These are phyloP conservation scores for Massospora cicadina DNA, from an alignment of 371 early-diverging fungal species.

Conservation along the genomic window DNA sequence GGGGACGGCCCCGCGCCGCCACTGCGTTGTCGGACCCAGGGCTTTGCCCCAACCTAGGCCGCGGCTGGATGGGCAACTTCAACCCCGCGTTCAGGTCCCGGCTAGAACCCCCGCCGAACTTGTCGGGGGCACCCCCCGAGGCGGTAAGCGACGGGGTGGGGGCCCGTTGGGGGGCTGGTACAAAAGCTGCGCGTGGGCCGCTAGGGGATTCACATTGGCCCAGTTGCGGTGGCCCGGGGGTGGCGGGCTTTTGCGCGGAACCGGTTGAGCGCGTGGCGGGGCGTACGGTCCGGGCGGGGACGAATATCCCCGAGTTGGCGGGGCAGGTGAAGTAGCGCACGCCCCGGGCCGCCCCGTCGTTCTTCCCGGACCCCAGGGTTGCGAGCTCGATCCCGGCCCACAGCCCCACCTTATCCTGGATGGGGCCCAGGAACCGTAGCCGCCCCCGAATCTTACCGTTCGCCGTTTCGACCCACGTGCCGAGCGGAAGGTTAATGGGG, in stretches of 20 bases:
- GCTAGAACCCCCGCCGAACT: neutral
- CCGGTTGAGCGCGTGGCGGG: neutral
- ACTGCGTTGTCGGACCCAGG: neutral
- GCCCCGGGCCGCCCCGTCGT: constrained; percentile 57
- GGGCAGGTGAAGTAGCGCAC: constrained; percentile 45
- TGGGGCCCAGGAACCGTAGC: constrained; percentile 50
- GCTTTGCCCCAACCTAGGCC: neutral
- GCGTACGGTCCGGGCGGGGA: constrained; percentile 22
- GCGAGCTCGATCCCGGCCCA: constrained; percentile 76
- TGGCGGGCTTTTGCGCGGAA: neutral
- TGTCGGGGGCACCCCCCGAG: neutral
- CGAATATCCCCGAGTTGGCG: constrained; percentile 47
- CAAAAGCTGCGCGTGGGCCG: neutral
- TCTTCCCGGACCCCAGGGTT: constrained; percentile 51
- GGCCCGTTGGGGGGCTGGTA: no score
- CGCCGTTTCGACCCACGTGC: neutral
- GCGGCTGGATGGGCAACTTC: neutral
- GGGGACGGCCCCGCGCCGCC: neutral
- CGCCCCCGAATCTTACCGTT: constrained; percentile 27
- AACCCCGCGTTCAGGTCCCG: neutral
- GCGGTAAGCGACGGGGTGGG: neutral
- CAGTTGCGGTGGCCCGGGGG: neutral
- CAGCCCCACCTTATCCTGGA: constrained; percentile 42
- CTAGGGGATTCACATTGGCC: neutral
- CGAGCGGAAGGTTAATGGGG: neutral